Base-by-base conservation (phyloP, 73 alveolate species). In the Paramecium sonneborni region DNA sequence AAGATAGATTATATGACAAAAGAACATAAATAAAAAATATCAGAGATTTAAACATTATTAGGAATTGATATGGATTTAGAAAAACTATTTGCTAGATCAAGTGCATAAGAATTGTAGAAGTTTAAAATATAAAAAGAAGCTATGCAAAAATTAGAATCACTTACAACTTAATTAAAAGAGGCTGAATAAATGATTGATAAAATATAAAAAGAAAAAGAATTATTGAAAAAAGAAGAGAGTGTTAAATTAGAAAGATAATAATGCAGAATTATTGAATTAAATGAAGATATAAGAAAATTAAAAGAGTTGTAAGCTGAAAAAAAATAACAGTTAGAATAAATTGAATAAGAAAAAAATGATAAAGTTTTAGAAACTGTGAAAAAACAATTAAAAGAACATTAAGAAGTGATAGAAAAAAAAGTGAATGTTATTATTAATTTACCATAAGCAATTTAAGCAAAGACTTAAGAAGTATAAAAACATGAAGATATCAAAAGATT, bases 11-110 rank as follows among this genome's bases (percentile, higher is more conserved):
- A 43, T n/a, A 32, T 88, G 57, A 20, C 38, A 5, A 88, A 88
- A 12, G 94, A 88, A 28, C 94, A 88, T 88, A 68, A 44, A 70
- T 44, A 38, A 26, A 88, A 82, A 34, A 37, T 88, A 35, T 62
- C 85, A 10, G 94, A 88, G 24, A 88, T 88, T 5, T 44, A 88
- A 62, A 88, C 57, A 21, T 69, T 88, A 21, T 43, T 88, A 70
- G 94, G 91, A 28, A 70, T 88, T 2, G 94, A 88, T 41, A 62
- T 88, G 2, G 94, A 88, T 23, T 58, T 88, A 26, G 94, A 88
- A 15, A 70, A 70, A 28, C 57, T 88, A 35, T 88, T 88, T 43
- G 57, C 87, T 39, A 88, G 38, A 43, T 30, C 85, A 1, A 38
- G 85, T 43, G 58, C 87, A 3, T 56, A 57, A 55, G 94, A 88